Conservation (phyloP, 345 rosid species). For the Toxicodendron radicans region DNA sequence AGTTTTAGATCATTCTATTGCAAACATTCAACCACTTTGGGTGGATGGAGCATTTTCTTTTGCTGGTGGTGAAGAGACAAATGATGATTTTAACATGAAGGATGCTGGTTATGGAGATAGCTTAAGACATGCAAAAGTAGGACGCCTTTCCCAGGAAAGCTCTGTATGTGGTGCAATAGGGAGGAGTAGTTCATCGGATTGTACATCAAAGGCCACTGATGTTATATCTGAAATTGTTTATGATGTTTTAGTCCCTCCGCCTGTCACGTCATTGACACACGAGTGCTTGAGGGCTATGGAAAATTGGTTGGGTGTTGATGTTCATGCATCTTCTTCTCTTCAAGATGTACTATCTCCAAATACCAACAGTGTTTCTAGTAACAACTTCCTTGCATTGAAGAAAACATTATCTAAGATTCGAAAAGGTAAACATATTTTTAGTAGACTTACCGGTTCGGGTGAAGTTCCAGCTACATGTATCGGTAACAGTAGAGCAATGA, state of each 20-base stretch:
- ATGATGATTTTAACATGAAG: constrained; percentile 28
- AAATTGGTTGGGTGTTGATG: constrained; percentile 63
- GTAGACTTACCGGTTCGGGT: constrained; percentile 54
- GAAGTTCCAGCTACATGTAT: constrained; percentile 37
- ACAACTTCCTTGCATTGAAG: constrained; percentile 54
- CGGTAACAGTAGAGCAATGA: constrained; percentile 28
- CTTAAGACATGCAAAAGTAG: constrained; percentile 79
- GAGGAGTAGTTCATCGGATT: constrained; percentile 42
- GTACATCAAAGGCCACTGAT: constrained; percentile 41
- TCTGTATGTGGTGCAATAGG: constrained; percentile 58
- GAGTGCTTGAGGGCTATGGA: constrained; percentile 83
- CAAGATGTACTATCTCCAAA: constrained; percentile 31
- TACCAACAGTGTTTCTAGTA: constrained; percentile 34
- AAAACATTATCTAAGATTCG: constrained; percentile 52
- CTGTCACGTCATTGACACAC: constrained; percentile 54
- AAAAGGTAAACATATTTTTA: constrained; percentile 53
- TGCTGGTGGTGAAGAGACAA: constrained; percentile 40
- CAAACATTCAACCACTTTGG: constrained; percentile 70
- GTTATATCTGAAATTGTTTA: constrained; percentile 27
- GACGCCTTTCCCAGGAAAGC: constrained; percentile 71
- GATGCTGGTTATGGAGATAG: constrained; percentile 54
- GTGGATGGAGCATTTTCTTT: constrained; percentile 78
- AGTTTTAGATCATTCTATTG: constrained; percentile 56
- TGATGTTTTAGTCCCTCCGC: constrained; percentile 46
- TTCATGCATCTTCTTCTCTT: constrained; percentile 42